Evolutionary conservation across 192 early-diverging fungal species (phyloP).

Genomic region (Gorgonomyces haynaldii): DNA sequence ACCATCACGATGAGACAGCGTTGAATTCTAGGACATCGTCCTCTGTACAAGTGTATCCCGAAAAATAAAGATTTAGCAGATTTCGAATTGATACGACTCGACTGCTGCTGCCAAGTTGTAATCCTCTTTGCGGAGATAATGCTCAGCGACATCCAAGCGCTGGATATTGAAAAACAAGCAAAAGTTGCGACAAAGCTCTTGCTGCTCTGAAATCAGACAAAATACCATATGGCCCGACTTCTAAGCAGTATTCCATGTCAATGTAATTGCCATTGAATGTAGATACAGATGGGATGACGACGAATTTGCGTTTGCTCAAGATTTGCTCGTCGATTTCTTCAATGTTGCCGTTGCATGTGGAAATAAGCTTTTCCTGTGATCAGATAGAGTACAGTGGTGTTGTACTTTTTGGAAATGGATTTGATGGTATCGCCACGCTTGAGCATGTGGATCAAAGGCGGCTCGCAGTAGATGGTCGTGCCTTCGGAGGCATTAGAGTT

Average conservation of each 20-base stretch:
- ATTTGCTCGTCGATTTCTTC: conserved; percentile 7
- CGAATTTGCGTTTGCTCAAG: conserved; percentile 3
- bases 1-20: too few relatives aligned
- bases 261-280: conserved; percentile 10
- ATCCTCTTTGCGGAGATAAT: not conserved
- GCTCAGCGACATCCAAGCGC: conserved; percentile 1
- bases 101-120: conserved; percentile 5
- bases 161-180: not conserved
- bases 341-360: not conserved
- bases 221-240: conserved; percentile 5
- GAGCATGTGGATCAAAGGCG: not conserved
- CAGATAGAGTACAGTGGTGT: not conserved
- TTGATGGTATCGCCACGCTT: conserved; percentile 1
- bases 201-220: not conserved
- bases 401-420: conserved; percentile 3
- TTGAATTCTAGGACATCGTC: not conserved
- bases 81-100: conserved; percentile 8
- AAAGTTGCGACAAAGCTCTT: conserved; percentile 4
- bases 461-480: not conserved
- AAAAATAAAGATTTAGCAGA: conserved; percentile 6
- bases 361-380: conserved; percentile 1
- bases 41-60: not conserved
- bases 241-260: conserved; percentile 4
- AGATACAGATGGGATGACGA: conserved; percentile 9
- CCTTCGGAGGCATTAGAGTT: too few relatives aligned